phyloP scores from a whole-genome alignment of 176 grass and related monocot species.

The Eleusine indica region DNA sequence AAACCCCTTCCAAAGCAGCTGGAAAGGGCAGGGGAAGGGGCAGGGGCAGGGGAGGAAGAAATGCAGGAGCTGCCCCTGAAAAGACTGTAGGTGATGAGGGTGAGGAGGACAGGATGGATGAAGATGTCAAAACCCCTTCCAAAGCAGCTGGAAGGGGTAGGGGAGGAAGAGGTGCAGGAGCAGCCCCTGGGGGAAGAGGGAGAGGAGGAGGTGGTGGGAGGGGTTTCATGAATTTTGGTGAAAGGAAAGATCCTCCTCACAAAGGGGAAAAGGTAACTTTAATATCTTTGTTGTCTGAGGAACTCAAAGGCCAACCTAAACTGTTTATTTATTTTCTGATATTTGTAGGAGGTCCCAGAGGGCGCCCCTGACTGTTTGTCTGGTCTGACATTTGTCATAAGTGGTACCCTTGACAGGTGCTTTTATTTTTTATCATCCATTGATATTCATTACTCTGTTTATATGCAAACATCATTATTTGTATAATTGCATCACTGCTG shows the following conservation, averaged over 20 bases:
- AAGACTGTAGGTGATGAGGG: slow-evolving; percentile 45
- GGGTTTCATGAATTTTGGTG: slow-evolving; percentile 98
- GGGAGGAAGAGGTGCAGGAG: slow-evolving; percentile 65
- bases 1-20: slow-evolving; percentile 61
- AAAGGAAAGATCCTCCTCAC: slow-evolving; percentile 96
- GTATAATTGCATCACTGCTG: background rate
- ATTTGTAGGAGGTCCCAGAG: slow-evolving; percentile 85
- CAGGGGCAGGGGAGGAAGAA: no score
- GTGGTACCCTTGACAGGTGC: slow-evolving; percentile 97
- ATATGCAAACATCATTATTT: slow-evolving; percentile 17
- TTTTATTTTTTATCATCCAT: slow-evolving; percentile 18
- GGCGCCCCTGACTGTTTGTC: slow-evolving; percentile 84
- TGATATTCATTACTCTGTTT: slow-evolving; percentile 21
- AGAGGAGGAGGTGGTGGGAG: slow-evolving; percentile 88
- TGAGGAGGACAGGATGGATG: slow-evolving; percentile 58
- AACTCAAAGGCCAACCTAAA: slow-evolving; percentile 27
- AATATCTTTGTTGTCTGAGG: background rate
- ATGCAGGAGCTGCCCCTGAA: slow-evolving; percentile 12
- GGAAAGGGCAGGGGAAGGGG: slow-evolving; percentile 59
- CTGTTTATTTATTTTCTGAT: slow-evolving; percentile 34
- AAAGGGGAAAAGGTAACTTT: slow-evolving; percentile 92
- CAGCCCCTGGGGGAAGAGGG: slow-evolving; percentile 69
- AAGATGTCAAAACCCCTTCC: slow-evolving; percentile 52
- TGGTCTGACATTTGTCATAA: slow-evolving; percentile 96
- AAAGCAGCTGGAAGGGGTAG: slow-evolving; percentile 75